phyloP scores from a whole-genome alignment of 192 early-diverging fungal species.

The Coemansia sp. region DNA sequence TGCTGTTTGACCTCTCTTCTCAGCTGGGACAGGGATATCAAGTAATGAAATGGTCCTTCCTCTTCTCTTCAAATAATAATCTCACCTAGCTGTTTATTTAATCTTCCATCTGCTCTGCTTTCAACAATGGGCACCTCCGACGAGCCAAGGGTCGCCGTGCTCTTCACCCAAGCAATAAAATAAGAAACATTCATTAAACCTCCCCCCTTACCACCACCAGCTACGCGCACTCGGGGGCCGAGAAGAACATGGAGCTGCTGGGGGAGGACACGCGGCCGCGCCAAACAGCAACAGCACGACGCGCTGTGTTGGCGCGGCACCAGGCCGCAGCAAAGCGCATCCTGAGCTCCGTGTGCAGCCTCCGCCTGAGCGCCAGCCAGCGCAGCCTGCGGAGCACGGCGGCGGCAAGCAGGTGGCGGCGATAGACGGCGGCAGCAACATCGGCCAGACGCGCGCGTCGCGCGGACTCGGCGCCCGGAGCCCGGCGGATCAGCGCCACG shows the following conservation, averaged over 20 bases:
- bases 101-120: too few species aligned
- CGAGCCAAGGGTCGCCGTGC: too few species aligned
- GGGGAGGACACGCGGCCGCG: constrained; percentile 34
- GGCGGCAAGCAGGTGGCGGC: not conserved
- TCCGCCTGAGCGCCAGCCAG: not conserved
- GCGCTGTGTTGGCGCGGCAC: constrained; percentile 30
- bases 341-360: constrained; percentile 18
- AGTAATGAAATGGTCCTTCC: too few species aligned
- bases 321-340: constrained; percentile 36
- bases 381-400: constrained; percentile 8
- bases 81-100: too few species aligned
- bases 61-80: too few species aligned
- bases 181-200: not conserved
- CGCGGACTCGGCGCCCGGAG: not conserved
- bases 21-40: too few species aligned
- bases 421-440: constrained; percentile 18
- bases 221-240: constrained; percentile 3
- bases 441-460: constrained; percentile 7
- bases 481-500: constrained; percentile 20
- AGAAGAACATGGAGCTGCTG: constrained; percentile 41
- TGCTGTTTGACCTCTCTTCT: too few species aligned
- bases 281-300: constrained; percentile 24
- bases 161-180: not conserved
- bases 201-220: not conserved
- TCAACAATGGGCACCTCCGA: too few species aligned